These are phyloP conservation scores for Apiotrichum sp. DNA, from an alignment of 1,284 basidiomycete genomes.

Conservation along the genomic window DNA sequence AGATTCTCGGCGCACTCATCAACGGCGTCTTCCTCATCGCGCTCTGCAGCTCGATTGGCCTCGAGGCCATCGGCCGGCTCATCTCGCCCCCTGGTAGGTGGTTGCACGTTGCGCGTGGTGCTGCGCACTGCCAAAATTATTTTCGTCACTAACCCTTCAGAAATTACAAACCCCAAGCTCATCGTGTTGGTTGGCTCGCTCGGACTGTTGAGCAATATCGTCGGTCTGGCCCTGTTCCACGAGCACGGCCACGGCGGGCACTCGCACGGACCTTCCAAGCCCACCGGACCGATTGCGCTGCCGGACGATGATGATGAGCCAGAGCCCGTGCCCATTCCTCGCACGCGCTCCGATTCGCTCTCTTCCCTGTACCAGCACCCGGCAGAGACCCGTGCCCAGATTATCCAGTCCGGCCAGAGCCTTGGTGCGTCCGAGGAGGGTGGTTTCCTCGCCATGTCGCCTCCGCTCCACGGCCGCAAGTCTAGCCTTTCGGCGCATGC, in stretches of 20 bases:
- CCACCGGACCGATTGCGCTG: constrained; percentile 19
- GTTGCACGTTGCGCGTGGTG: neutral
- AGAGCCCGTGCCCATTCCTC: constrained; percentile 15
- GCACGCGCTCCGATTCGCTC: constrained; percentile 40
- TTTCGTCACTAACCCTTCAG: constrained; percentile 48
- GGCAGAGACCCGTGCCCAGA: constrained; percentile 75
- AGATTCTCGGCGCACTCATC: constrained; percentile 88
- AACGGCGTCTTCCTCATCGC: constrained; percentile 96
- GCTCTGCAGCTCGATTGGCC: constrained; percentile 88
- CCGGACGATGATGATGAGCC: constrained; percentile 13
- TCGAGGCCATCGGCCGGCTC: constrained; percentile 89
- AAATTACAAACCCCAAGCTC: constrained; percentile 79
- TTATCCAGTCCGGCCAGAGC: constrained; percentile 70
- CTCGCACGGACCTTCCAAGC: constrained; percentile 15
- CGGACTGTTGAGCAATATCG: constrained; percentile 84
- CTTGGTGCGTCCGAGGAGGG: constrained; percentile 29
- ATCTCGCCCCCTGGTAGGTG: constrained; percentile 69
- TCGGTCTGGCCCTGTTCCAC: constrained; percentile 93
- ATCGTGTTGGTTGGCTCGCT: constrained; percentile 86
- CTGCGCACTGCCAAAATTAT: neutral
- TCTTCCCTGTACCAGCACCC: constrained; percentile 58
- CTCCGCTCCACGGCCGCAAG: constrained; percentile 19
- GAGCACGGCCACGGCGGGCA: constrained; percentile 59
- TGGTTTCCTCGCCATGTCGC: constrained; percentile 23
- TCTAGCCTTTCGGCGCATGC: constrained; percentile 1